A percentile compares a stretch with the other conserved stretches of the same genome.
phyloP scores from a whole-genome alignment of 768 basidiomycete species.

The Tremella yokohamensis region DNA sequence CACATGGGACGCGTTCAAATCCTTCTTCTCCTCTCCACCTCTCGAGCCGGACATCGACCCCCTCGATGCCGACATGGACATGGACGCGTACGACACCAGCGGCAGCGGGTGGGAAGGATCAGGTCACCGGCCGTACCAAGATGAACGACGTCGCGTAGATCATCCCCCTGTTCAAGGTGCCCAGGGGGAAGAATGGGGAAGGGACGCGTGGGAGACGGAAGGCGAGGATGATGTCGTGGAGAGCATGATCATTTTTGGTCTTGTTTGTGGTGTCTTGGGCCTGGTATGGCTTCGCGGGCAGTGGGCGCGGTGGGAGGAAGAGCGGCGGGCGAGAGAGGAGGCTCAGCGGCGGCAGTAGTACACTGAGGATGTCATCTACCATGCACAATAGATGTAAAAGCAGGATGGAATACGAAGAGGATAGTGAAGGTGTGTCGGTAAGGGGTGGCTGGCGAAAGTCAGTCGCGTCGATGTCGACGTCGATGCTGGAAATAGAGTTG shows the following conservation, averaged over 20 bases:
- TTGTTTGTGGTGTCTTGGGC: slow-evolving; percentile 69
- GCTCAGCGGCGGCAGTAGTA: slow-evolving; percentile 1
- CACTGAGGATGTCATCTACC: too few species aligned
- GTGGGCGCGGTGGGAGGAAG: slow-evolving; percentile 66
- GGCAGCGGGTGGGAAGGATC: slow-evolving; percentile 42
- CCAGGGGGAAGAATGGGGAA: slow-evolving; percentile 17
- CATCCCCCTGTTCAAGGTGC: slow-evolving; percentile 55
- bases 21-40: slow-evolving; percentile 18
- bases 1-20: slow-evolving; percentile 30
- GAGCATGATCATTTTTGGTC: slow-evolving; percentile 69
- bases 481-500: too few species aligned
- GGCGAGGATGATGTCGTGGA: slow-evolving; percentile 66
- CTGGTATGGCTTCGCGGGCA: slow-evolving; percentile 75
- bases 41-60: not conserved
- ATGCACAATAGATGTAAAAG: too few species aligned
- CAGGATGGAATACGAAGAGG: slow-evolving; percentile 4
- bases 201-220: slow-evolving; percentile 56
- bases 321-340: slow-evolving; percentile 1
- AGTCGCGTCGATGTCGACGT: slow-evolving; percentile 9
- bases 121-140: not conserved
- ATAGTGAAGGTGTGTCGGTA: slow-evolving; percentile 6
- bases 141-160: slow-evolving; percentile 45
- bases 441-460: slow-evolving; percentile 7
- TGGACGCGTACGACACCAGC: slow-evolving; percentile 21
- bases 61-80: slow-evolving; percentile 18